Base-by-base conservation (phyloP, 2,329 filamentous ascomycete genomes). In the Fusarium phyllophilum region DNA sequence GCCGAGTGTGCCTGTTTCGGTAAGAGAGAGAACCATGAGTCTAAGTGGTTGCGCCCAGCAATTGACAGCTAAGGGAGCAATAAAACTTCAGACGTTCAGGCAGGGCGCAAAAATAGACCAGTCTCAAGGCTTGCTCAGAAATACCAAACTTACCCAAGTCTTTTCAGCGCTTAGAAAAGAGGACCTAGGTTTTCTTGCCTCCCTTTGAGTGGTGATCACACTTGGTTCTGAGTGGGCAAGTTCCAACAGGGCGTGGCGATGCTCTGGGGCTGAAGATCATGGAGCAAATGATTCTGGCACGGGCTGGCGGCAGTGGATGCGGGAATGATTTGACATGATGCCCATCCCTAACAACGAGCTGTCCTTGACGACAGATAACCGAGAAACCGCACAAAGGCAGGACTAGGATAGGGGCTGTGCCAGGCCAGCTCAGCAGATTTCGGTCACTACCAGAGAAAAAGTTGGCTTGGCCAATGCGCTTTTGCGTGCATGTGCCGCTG, bases 261-360 rank as follows among this genome's bases (percentile, higher is more conserved):
- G 66, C 68, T 59, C 62, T 60, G 70, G 65, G 76, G 76, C 76
- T 78, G 76, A 78, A 72, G 67, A 38, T 31, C 42, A 65, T 60
- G 65, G 26, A 55, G 38, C 66, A 67, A 71, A 71, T 67, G 60
- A 59, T 59, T 68, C 65, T 68, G 55, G 59, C 73, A 75, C 70
- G 70, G 55, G 73, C 57, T 69, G 59, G 57, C 60, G 61, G 62
- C 59, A 72, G 65, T 76, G 73, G 75, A 74, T 68, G 73, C 67
- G 70, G 67, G 62, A 61, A 70, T 64, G 58, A 73, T 48, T 62
- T 56, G 66, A 44, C 66, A 62, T 52, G 60, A 45, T 58, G 22
- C 22, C 24, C 17, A 62, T 45, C 33, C 39, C 26, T 59, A 60
- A 42, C n/a, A 31, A 38, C 7, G n/a, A 33, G 41, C 22, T 48